These are phyloP conservation scores for Pseudozyma tsukubaensis DNA, from an alignment of 1,284 basidiomycete species.

Conservation along the genomic window DNA sequence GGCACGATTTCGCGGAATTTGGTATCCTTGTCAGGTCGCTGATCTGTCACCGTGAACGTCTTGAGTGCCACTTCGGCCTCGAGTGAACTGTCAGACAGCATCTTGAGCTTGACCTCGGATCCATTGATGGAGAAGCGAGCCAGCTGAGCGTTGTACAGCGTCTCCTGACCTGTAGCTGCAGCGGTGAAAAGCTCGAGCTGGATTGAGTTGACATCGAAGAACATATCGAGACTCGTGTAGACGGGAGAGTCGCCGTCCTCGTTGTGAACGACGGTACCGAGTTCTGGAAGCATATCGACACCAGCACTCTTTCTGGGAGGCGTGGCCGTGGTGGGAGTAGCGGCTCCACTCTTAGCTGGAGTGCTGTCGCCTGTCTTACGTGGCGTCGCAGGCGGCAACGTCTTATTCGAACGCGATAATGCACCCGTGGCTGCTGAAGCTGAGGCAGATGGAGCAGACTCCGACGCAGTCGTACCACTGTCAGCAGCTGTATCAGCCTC, in stretches of 20 bases:
- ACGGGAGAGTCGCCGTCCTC: slow-evolving; percentile 44
- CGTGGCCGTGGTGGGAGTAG: slow-evolving; percentile 12
- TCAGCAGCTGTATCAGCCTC: slow-evolving; percentile 66
- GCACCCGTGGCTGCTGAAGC: background rate
- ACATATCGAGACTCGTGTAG: slow-evolving; percentile 77
- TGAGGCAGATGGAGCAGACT: background rate
- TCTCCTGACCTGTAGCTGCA: slow-evolving; percentile 75
- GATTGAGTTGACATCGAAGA: slow-evolving; percentile 80
- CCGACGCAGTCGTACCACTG: slow-evolving; percentile 34
- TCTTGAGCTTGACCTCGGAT: slow-evolving; percentile 83
- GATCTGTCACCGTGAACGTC: slow-evolving; percentile 92
- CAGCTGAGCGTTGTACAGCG: slow-evolving; percentile 83
- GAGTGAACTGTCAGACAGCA: slow-evolving; percentile 82
- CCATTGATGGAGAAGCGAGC: slow-evolving; percentile 85
- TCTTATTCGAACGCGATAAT: slow-evolving; percentile 17
- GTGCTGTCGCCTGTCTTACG: slow-evolving; percentile 9
- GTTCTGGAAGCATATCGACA: slow-evolving; percentile 72
- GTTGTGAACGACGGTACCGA: slow-evolving; percentile 69
- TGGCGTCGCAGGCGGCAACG: slow-evolving; percentile 17
- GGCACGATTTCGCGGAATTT: slow-evolving; percentile 96
- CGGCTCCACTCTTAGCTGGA: slow-evolving; percentile 18
- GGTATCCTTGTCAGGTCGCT: slow-evolving; percentile 78
- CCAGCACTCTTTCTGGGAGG: slow-evolving; percentile 39
- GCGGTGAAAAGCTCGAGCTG: slow-evolving; percentile 91
- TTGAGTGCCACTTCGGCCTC: slow-evolving; percentile 89